Percentiles rank a stretch among this genome's conserved stretches.
These are phyloP conservation scores for Dryas integrifolia DNA, from an alignment of 331 rosid genomes.

Conservation along the genomic window DNA sequence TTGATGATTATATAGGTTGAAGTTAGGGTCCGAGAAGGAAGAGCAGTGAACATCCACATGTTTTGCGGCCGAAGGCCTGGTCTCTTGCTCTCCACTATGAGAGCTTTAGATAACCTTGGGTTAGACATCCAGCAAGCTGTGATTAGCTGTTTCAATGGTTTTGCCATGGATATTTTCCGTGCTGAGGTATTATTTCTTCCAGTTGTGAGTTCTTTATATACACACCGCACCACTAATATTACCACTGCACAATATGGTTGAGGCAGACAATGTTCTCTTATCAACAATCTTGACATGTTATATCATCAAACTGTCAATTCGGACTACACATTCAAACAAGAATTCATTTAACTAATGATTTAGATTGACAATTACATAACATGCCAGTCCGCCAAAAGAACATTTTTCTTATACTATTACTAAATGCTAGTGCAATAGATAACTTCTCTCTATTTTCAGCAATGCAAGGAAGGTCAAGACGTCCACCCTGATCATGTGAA, in stretches of 20 bases:
- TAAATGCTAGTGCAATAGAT: background rate
- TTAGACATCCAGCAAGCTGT: conserved; percentile 69
- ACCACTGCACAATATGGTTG: background rate
- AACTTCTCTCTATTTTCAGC: conserved; percentile 45
- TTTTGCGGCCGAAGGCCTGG: conserved; percentile 60
- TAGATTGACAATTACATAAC: background rate
- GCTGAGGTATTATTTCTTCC: conserved; percentile 44
- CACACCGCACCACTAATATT: background rate
- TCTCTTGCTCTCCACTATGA: conserved; percentile 62
- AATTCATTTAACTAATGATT: background rate
- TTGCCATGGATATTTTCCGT: conserved; percentile 64
- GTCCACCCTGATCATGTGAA: conserved; percentile 79
- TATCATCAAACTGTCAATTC: background rate
- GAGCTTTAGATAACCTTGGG: conserved; percentile 60
- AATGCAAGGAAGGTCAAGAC: conserved; percentile 79
- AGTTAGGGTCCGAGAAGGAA: conserved; percentile 62
- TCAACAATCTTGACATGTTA: background rate
- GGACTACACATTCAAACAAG: too few relatives aligned
- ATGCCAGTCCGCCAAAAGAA: too few relatives aligned
- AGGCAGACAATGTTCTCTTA: background rate
- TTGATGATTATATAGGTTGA: conserved; percentile 46
- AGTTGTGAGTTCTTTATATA: background rate
- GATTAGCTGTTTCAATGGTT: conserved; percentile 67
- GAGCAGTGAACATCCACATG: conserved; percentile 70
- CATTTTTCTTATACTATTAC: background rate